phyloP scores from a whole-genome alignment of 805 yeast genomes.

The Debaryomyces castellii region DNA sequence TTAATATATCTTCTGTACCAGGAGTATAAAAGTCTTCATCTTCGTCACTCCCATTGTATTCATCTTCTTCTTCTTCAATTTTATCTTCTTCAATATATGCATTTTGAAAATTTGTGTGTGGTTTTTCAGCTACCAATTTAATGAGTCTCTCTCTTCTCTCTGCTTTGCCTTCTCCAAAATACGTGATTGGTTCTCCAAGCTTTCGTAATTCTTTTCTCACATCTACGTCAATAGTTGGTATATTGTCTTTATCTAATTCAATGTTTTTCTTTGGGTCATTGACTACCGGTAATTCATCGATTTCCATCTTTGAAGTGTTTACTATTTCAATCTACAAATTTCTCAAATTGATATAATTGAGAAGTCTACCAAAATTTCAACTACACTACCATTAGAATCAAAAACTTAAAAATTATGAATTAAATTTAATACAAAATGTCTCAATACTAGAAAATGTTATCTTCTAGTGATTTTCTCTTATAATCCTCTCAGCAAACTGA shows the following conservation, averaged over 20 bases:
- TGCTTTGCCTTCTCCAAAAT: conserved; percentile 58
- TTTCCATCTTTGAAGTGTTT: conserved; percentile 2
- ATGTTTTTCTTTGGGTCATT: conserved; percentile 1
- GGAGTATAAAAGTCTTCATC: conserved; percentile 88
- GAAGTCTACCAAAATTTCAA: neutral
- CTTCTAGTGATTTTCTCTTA: conserved; percentile 38
- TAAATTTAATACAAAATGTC: too few species aligned
- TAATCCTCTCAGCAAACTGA: conserved; percentile 42
- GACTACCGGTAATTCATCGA: conserved; percentile 6
- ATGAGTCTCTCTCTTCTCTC: conserved; percentile 63
- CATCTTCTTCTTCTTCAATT: conserved; percentile 9
- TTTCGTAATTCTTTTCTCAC: conserved; percentile 51
- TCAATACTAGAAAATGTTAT: too few species aligned
- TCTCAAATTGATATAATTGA: neutral
- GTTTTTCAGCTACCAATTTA: conserved; percentile 37
- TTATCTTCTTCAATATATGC: conserved; percentile 11
- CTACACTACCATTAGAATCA: too few species aligned
- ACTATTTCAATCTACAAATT: neutral
- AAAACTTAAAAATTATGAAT: neutral
- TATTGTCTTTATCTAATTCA: neutral
- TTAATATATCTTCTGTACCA: conserved; percentile 54
- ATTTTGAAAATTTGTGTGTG: conserved; percentile 9
- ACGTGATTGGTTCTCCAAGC: conserved; percentile 56
- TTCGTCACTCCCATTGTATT: conserved; percentile 17
- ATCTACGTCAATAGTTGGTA: conserved; percentile 68